phyloP scores from a whole-genome alignment of 495 filamentous ascomycete species.

The Pseudevernia furfuracea region DNA sequence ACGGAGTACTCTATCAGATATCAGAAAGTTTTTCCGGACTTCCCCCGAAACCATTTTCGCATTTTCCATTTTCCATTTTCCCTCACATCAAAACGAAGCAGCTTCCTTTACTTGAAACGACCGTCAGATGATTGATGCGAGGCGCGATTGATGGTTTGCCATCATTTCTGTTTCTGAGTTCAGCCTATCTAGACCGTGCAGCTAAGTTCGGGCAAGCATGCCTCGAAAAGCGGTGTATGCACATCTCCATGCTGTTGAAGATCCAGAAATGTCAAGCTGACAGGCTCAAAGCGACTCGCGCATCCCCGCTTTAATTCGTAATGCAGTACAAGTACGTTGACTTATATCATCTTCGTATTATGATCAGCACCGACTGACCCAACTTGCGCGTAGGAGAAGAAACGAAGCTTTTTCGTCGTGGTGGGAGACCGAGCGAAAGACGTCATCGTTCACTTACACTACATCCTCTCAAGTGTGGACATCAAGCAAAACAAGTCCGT shows the following conservation, averaged over 20 bases:
- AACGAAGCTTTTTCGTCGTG: slow-evolving; percentile 93
- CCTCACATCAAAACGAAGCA: not conserved
- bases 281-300: slow-evolving; percentile 65
- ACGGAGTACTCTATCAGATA: no score
- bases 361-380: not conserved
- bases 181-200: not conserved
- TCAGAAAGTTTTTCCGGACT: not conserved
- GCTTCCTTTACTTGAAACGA: not conserved
- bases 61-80: no score
- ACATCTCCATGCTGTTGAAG: not conserved
- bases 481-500: slow-evolving; percentile 95
- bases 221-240: slow-evolving; percentile 47
- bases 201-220: slow-evolving; percentile 30
- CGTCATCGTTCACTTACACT: slow-evolving; percentile 91
- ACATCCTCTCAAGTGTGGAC: slow-evolving; percentile 82
- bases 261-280: slow-evolving; percentile 4
- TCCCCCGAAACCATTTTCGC: not conserved
- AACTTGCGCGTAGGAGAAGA: slow-evolving; percentile 57
- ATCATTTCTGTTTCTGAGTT: not conserved
- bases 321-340: slow-evolving; percentile 62
- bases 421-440: slow-evolving; percentile 96
- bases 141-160: not conserved
- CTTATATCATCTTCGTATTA: not conserved
- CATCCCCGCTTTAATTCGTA: slow-evolving; percentile 91
- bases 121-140: not conserved